Evolutionary conservation across 192 early-diverging fungal genomes (phyloP), one percentile per base, ranked within the genome.

Genomic region (Backusella psychrophila): DNA sequence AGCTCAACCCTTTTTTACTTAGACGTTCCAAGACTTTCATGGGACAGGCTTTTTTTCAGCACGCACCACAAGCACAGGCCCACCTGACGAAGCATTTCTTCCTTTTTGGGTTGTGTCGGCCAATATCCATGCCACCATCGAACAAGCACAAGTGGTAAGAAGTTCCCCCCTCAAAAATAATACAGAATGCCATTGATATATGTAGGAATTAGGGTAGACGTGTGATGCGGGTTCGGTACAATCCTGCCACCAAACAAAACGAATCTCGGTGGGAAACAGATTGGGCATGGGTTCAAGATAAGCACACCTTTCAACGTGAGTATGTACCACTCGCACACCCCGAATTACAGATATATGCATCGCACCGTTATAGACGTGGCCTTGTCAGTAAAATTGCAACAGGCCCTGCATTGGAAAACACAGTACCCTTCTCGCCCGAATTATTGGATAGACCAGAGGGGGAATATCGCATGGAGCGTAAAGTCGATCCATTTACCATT

Each of bases 31-130:
- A 73, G 75, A 79, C 15, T 88, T 82, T 41, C 87, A 88, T 66
- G 87, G 87, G 2, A 81, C 85, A n/a, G 85, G 84, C 69, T 88
- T 88, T 75, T 88, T 88, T 31, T 86, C 87, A 2, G 75, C 78
- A 38, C 83, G 82, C 17, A 53, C 81, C 35, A 75, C 52, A 23
- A 78, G 78, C 15, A 79, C 81, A 0, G 70, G 80, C 9, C 78
- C 81, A 17, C 80, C 84, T 21, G 82, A 85, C 38, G 83, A 86
- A 69, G 75, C 82, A 9, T 88, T 84, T 56, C 69, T 88, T 46
- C 87, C 87, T 2, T 88, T 86, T 71, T 88, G 87, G 87, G 84
- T 83, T 6, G 85, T 80, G 5, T 84, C 85, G 26, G 83, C 82
- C n/a, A 82, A 75, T 56, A 81, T 88, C 17, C 70, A 68, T 26